Conservation (phyloP, 1,284 basidiomycete genomes). For the Leccinum pachyderme region DNA sequence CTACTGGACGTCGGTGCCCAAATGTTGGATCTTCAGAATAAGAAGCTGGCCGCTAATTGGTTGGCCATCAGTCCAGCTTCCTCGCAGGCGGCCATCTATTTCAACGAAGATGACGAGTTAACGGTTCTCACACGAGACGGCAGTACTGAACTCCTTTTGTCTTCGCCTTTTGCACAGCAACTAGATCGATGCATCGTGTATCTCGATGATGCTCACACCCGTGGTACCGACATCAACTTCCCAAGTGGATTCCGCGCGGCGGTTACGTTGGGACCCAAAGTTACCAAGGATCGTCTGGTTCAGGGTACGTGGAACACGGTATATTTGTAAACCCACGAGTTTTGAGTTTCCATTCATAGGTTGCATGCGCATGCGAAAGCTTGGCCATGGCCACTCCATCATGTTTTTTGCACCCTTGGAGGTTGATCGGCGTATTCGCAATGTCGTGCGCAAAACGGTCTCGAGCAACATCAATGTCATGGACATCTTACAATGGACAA, state of each 20-base stretch:
- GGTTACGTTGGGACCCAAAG: background rate
- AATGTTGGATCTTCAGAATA: conserved; percentile 1
- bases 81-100: background rate
- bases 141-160: background rate
- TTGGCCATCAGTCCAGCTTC: background rate
- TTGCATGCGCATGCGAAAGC: background rate
- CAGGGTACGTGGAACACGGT: background rate
- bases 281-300: background rate
- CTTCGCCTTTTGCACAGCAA: background rate
- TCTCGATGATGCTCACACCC: background rate
- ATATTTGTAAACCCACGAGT: no score
- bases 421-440: background rate
- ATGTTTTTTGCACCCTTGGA: background rate
- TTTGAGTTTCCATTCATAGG: background rate
- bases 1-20: background rate
- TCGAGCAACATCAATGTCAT: conserved; percentile 17
- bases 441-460: background rate
- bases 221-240: background rate
- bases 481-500: conserved; percentile 45
- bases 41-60: background rate
- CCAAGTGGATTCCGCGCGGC: background rate
- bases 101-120: background rate
- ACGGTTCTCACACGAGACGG: background rate
- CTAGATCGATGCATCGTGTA: background rate
- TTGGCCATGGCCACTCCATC: background rate